These are phyloP conservation scores for Vicia sativa DNA, from an alignment of 306 rosid genomes.

Conservation along the genomic window DNA sequence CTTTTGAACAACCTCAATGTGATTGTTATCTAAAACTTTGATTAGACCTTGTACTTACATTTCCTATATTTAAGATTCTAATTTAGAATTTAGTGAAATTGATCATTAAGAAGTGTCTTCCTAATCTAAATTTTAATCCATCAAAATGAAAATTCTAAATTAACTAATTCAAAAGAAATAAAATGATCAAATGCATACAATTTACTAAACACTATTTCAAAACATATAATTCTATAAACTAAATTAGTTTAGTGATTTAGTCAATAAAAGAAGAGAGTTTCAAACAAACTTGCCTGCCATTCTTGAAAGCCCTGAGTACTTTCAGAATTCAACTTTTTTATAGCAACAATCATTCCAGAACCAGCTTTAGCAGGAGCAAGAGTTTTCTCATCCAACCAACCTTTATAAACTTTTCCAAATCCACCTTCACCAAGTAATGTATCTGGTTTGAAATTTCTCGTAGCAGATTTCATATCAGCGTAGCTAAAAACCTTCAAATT, in stretches of 20 bases:
- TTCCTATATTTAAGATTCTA: background rate
- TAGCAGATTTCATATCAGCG: conserved; percentile 60
- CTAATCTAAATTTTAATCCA: background rate
- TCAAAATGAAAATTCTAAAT: background rate
- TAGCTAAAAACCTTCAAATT: conserved; percentile 64
- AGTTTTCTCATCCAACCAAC: conserved; percentile 81
- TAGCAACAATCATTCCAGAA: conserved; percentile 68
- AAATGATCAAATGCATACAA: background rate
- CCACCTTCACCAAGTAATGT: conserved; percentile 83
- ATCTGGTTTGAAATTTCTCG: conserved; percentile 69
- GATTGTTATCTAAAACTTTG: no score
- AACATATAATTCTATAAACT: background rate
- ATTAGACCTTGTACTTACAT: background rate
- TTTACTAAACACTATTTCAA: background rate
- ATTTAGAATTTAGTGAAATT: no score
- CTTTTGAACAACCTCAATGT: no score
- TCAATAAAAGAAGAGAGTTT: background rate
- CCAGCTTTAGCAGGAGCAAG: conserved; percentile 64
- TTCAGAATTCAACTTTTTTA: conserved; percentile 71
- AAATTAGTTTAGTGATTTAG: background rate
- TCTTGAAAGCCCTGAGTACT: conserved; percentile 81
- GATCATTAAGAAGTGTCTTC: background rate
- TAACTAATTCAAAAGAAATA: background rate
- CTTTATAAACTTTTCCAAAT: conserved; percentile 81
- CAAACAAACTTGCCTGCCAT: conserved; percentile 64